Evolutionary conservation across 495 filamentous ascomycete genomes (phyloP).

Genomic region (Sordaria brevicollis): DNA sequence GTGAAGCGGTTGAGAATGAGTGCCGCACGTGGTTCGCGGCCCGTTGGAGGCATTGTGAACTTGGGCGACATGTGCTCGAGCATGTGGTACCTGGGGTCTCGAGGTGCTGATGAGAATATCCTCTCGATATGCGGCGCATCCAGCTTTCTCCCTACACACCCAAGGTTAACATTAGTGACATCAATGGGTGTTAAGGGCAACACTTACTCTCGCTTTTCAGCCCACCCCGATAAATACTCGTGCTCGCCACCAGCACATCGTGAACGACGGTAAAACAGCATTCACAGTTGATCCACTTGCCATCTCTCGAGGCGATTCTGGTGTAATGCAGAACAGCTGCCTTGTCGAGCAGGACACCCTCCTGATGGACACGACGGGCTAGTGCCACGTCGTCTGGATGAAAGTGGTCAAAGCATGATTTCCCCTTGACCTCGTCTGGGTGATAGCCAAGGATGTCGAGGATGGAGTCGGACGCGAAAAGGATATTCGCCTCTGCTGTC

Average conservation of each 20-base stretch:
- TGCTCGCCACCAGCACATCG: conserved; percentile 78
- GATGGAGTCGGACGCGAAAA: conserved; percentile 78
- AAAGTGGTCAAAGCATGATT: conserved; percentile 79
- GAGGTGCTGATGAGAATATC: conserved; percentile 70
- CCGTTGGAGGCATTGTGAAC: conserved; percentile 56
- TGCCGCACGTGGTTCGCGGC: conserved; percentile 73
- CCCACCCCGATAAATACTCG: conserved; percentile 64
- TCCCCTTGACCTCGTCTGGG: conserved; percentile 63
- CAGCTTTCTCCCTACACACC: conserved; percentile 56
- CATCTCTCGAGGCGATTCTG: conserved; percentile 54
- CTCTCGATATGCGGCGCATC: conserved; percentile 70
- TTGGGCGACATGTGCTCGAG: conserved; percentile 74
- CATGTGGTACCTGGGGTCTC: conserved; percentile 87
- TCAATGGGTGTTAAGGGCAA: background rate
- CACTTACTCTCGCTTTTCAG: conserved; percentile 64
- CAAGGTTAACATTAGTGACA: conserved; percentile 1
- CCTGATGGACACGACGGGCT: conserved; percentile 60
- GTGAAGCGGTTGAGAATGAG: conserved; percentile 85
- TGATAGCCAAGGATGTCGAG: conserved; percentile 72
- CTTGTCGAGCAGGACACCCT: conserved; percentile 70
- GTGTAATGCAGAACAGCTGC: conserved; percentile 79
- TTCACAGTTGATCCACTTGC: conserved; percentile 72
- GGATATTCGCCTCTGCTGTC: conserved; percentile 63
- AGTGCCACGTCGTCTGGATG: conserved; percentile 73
- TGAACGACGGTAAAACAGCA: conserved; percentile 86